These are phyloP conservation scores for Aureoboletus auriporus DNA, from an alignment of 768 basidiomycete genomes.

Conservation along the genomic window DNA sequence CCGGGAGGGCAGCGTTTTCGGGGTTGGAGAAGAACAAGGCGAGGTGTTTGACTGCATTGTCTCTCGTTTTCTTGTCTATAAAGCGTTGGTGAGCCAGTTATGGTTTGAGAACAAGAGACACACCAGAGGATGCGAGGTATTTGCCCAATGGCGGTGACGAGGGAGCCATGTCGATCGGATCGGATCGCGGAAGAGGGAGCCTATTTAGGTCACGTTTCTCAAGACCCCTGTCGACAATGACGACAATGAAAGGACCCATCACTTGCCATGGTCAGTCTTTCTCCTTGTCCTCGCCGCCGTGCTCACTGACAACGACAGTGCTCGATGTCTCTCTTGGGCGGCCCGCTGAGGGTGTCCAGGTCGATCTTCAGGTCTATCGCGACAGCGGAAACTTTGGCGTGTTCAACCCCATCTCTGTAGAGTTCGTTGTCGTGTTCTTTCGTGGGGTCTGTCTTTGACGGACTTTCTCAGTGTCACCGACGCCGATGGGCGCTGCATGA, in stretches of 20 bases:
- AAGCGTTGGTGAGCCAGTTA: neutral
- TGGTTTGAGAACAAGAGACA: conserved; percentile 14
- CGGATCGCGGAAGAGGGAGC: conserved; percentile 12
- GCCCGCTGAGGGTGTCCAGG: conserved; percentile 67
- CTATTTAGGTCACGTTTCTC: neutral
- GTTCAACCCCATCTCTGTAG: conserved; percentile 54
- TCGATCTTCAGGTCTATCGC: conserved; percentile 57
- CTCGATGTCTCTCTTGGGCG: conserved; percentile 83
- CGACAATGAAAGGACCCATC: conserved; percentile 65
- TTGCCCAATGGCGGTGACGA: conserved; percentile 70
- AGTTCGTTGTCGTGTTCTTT: conserved; percentile 41
- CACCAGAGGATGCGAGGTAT: conserved; percentile 89
- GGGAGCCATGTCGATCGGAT: conserved; percentile 23
- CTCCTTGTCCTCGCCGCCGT: neutral
- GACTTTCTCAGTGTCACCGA: conserved; percentile 60
- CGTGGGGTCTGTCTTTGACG: neutral
- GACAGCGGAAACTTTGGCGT: conserved; percentile 34
- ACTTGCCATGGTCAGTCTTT: conserved; percentile 77
- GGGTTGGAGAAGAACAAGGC: conserved; percentile 73
- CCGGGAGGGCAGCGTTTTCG: conserved; percentile 52
- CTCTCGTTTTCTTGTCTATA: conserved; percentile 85
- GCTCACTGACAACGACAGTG: conserved; percentile 42
- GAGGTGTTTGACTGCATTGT: conserved; percentile 83
- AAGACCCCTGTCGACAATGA: neutral
- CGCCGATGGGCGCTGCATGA: conserved; percentile 75